Percentiles rank a stretch among this genome's conserved stretches.
Conservation (phyloP, 768 basidiomycete species). For the Pleurotus pulmonarius region DNA sequence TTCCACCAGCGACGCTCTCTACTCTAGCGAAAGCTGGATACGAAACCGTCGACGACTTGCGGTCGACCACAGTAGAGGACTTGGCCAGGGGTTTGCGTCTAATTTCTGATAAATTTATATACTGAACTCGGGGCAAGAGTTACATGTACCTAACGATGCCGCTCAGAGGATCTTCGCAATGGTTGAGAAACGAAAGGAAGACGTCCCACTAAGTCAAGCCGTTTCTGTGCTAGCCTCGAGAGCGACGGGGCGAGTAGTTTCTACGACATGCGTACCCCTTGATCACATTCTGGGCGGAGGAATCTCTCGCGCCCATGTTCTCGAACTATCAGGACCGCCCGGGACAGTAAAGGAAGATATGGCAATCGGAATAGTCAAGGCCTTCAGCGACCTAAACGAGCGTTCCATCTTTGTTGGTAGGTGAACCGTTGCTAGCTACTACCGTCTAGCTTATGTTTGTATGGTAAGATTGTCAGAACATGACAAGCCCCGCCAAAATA, state of each 20-base stretch:
- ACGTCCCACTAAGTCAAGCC: conserved; percentile 47
- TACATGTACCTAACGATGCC: conserved; percentile 41
- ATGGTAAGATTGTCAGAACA: conserved; percentile 42
- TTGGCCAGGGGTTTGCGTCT: conserved; percentile 45
- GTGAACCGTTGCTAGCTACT: conserved; percentile 10
- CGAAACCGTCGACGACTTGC: conserved; percentile 52
- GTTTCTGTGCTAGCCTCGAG: conserved; percentile 37
- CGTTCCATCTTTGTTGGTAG: conserved; percentile 67
- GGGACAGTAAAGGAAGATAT: conserved; percentile 63
- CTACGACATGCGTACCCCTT: conserved; percentile 44
- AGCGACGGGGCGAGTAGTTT: conserved; percentile 22
- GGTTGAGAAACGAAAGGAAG: conserved; percentile 26
- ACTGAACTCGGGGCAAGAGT: conserved; percentile 31
- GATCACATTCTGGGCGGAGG: conserved; percentile 65
- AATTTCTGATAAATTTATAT: neutral
- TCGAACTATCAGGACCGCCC: conserved; percentile 77
- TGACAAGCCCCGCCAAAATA: conserved; percentile 30
- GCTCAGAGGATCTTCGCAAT: conserved; percentile 44
- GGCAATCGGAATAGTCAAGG: conserved; percentile 44
- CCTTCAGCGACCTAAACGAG: conserved; percentile 42
- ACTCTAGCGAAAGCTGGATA: conserved; percentile 53
- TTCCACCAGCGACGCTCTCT: conserved; percentile 42
- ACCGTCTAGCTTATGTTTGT: neutral
- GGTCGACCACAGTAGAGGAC: conserved; percentile 34
- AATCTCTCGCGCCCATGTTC: conserved; percentile 52